A percentile compares a stretch with the other conserved stretches of the same genome.
These are phyloP conservation scores for Paragyromitra xinjiangensis DNA, from an alignment of 495 filamentous ascomycete species.

Conservation along the genomic window DNA sequence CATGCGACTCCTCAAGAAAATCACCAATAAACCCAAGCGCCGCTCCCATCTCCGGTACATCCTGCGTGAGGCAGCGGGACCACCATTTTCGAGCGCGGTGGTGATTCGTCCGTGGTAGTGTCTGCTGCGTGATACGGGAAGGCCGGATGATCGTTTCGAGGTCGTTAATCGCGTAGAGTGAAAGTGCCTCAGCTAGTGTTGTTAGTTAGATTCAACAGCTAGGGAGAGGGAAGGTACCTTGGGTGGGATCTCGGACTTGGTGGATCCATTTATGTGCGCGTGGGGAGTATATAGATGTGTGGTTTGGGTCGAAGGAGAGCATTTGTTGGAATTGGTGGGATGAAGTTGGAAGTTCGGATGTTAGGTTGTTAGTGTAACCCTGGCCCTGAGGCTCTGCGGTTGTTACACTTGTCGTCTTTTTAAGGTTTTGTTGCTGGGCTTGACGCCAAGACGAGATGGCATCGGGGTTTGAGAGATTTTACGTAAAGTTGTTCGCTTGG, in stretches of 20 bases:
- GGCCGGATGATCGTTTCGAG: slow-evolving; percentile 8
- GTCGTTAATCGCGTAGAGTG: slow-evolving; percentile 15
- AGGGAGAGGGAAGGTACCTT: neutral
- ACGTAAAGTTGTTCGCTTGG: neutral
- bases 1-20: slow-evolving; percentile 49
- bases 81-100: slow-evolving; percentile 34
- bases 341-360: neutral
- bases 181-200: neutral
- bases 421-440: slow-evolving; percentile 3
- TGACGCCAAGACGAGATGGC: neutral
- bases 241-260: slow-evolving; percentile 13
- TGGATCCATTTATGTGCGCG: slow-evolving; percentile 43
- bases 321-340: slow-evolving; percentile 12
- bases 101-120: neutral
- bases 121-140: neutral
- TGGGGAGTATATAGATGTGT: slow-evolving; percentile 36
- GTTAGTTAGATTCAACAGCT: neutral
- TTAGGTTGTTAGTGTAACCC: neutral
- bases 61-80: slow-evolving; percentile 41
- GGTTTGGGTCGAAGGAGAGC: slow-evolving; percentile 29
- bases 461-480: neutral
- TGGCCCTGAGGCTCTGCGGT: slow-evolving; percentile 14
- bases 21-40: slow-evolving; percentile 44
- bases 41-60: slow-evolving; percentile 53
- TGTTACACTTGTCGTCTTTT: neutral